phyloP scores from a whole-genome alignment of 768 basidiomycete species.

The Lactifluus hygrophoroides region DNA sequence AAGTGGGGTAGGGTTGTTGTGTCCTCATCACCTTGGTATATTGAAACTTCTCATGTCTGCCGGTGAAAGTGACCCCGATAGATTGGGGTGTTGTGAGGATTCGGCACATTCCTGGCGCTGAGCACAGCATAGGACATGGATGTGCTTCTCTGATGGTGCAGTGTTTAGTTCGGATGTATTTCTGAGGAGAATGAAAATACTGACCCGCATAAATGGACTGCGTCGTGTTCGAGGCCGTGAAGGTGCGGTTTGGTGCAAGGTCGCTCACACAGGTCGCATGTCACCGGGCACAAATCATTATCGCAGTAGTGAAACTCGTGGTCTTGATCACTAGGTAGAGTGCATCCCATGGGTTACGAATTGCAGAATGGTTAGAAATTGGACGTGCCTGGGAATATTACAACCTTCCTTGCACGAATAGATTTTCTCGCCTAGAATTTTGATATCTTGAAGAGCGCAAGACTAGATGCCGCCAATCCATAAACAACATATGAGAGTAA shows the following conservation, averaged over 20 bases:
- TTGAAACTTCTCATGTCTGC: too few relatives aligned
- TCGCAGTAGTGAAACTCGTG: slow-evolving; percentile 45
- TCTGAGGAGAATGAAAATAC: slow-evolving; percentile 29
- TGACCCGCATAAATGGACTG: slow-evolving; percentile 51
- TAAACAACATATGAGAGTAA: not conserved
- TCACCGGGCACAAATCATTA: slow-evolving; percentile 41
- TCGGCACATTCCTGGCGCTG: too few relatives aligned
- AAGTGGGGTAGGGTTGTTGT: too few relatives aligned
- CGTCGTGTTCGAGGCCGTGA: slow-evolving; percentile 29
- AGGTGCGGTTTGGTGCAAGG: too few relatives aligned
- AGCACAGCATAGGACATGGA: too few relatives aligned
- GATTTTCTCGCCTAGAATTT: too few relatives aligned
- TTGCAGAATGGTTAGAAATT: not conserved
- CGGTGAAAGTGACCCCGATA: too few relatives aligned
- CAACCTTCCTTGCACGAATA: slow-evolving; percentile 1
- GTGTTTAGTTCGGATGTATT: not conserved
- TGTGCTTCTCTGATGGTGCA: too few relatives aligned
- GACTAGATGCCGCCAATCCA: not conserved
- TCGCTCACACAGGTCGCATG: slow-evolving; percentile 49
- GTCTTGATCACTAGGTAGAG: slow-evolving; percentile 33
- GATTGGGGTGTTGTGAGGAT: too few relatives aligned
- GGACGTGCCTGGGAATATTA: not conserved
- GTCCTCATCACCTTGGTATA: too few relatives aligned
- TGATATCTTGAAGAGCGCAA: not conserved
- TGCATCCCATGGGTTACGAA: too few relatives aligned